A percentile compares a stretch with the other conserved stretches of the same genome.
Conservation (phyloP, 106 monocot genomes). For the Dendrobium officinale region DNA sequence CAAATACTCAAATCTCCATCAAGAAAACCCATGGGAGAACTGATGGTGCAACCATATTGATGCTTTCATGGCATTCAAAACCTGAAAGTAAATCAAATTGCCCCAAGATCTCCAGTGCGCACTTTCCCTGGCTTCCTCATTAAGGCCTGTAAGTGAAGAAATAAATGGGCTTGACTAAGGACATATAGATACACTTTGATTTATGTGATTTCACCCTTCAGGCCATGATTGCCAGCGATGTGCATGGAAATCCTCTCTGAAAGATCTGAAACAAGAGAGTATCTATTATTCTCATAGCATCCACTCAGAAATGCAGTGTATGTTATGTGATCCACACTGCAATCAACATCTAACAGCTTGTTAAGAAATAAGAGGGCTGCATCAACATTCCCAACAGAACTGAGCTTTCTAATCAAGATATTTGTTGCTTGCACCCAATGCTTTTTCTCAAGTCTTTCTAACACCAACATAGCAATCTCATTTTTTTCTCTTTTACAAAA, state of each 20-base stretch:
- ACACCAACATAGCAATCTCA: constrained; percentile 40
- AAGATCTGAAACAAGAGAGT: constrained; percentile 64
- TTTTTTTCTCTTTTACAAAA: constrained; percentile 54
- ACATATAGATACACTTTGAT: not conserved
- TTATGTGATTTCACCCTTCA: not conserved
- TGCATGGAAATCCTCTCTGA: constrained; percentile 48
- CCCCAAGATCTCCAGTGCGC: not conserved
- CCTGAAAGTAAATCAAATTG: not conserved
- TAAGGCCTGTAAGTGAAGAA: not conserved
- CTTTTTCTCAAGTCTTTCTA: constrained; percentile 74
- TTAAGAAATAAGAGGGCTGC: constrained; percentile 46
- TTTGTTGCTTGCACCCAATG: constrained; percentile 51
- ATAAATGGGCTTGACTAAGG: no score
- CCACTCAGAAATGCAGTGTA: constrained; percentile 70
- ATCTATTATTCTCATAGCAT: constrained; percentile 61
- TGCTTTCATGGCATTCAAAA: not conserved
- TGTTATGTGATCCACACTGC: constrained; percentile 44
- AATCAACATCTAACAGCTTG: constrained; percentile 48
- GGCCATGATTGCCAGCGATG: not conserved
- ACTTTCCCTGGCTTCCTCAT: not conserved
- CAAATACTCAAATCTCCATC: no score
- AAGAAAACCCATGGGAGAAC: no score
- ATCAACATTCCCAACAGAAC: constrained; percentile 53
- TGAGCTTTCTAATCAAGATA: constrained; percentile 76
- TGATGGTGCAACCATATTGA: not conserved